These are phyloP conservation scores for Penicillium angulare DNA, from an alignment of 495 filamentous ascomycete species.

Conservation along the genomic window DNA sequence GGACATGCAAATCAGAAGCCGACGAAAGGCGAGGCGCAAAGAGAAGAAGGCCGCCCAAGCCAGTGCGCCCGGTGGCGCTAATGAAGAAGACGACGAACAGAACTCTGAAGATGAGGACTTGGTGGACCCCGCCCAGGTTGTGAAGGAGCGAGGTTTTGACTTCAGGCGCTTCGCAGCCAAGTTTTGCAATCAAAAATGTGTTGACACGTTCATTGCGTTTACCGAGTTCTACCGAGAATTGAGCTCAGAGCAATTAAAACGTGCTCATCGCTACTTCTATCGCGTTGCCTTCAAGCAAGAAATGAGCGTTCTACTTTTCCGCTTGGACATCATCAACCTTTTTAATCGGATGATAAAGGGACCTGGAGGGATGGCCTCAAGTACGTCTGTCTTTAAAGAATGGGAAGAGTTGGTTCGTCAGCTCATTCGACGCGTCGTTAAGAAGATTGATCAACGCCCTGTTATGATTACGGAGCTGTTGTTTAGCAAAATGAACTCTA, in stretches of 20 bases:
- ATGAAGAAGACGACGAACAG: conserved; percentile 54
- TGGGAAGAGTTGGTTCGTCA: conserved; percentile 91
- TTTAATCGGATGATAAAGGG: conserved; percentile 94
- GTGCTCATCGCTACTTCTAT: conserved; percentile 93
- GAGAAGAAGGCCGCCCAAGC: conserved; percentile 54
- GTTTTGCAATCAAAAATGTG: conserved; percentile 78
- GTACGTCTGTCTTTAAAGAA: conserved; percentile 68
- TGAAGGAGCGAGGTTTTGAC: conserved; percentile 88
- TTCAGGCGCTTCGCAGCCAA: conserved; percentile 79
- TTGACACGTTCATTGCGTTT: conserved; percentile 86
- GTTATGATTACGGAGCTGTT: conserved; percentile 84
- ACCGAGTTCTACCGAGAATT: conserved; percentile 80
- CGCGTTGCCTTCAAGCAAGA: conserved; percentile 93
- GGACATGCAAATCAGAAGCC: conserved; percentile 86
- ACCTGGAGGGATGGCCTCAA: conserved; percentile 68
- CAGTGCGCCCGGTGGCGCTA: conserved; percentile 28
- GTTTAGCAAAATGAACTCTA: conserved; percentile 87
- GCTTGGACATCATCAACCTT: conserved; percentile 84
- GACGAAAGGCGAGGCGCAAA: conserved; percentile 63
- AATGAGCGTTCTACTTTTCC: conserved; percentile 81
- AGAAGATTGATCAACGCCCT: conserved; percentile 80
- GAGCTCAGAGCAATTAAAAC: conserved; percentile 78
- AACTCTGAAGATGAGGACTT: conserved; percentile 77
- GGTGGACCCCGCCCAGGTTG: conserved; percentile 61
- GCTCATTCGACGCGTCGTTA: conserved; percentile 67